A percentile compares a stretch with the other conserved stretches of the same genome.
phyloP scores from a whole-genome alignment of 2,329 filamentous ascomycete genomes.

The Ophiostoma montium region DNA sequence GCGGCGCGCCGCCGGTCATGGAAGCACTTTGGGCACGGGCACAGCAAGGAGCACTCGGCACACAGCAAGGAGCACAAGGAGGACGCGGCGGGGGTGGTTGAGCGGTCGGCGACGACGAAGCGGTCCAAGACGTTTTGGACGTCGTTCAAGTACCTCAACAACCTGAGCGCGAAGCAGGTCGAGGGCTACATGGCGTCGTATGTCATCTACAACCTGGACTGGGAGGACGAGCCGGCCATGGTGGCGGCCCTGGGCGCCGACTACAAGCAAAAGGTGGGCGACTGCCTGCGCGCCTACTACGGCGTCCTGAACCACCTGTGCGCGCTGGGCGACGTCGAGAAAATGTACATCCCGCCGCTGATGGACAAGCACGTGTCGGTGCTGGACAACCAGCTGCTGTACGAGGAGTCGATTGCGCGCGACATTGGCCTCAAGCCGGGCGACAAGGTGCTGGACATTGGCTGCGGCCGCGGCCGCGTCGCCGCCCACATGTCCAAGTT shows the following conservation, averaged over 20 bases:
- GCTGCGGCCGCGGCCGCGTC: conserved; percentile 38
- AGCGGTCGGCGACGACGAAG: conserved; percentile 31
- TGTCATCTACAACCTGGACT: conserved; percentile 41
- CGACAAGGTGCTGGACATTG: conserved; percentile 34
- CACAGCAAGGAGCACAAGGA: conserved; percentile 10
- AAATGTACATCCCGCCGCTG: conserved; percentile 42
- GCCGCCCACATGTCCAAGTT: conserved; percentile 37
- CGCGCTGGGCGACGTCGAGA: conserved; percentile 40
- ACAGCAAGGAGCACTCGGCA: background rate
- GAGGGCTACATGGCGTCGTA: conserved; percentile 43
- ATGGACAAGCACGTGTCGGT: conserved; percentile 36
- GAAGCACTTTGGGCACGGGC: background rate
- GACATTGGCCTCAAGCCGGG: conserved; percentile 31
- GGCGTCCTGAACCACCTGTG: conserved; percentile 40
- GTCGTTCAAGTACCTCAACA: conserved; percentile 34
- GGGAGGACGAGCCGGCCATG: conserved; percentile 36
- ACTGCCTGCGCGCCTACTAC: conserved; percentile 37
- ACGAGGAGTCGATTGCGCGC: conserved; percentile 34
- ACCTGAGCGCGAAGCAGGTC: conserved; percentile 34
- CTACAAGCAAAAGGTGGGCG: conserved; percentile 35
- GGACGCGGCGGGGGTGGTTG: conserved; percentile 17
- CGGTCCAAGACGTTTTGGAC: conserved; percentile 34
- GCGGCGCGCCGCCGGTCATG: background rate
- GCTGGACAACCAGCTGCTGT: conserved; percentile 37
- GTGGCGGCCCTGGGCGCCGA: conserved; percentile 30